These are phyloP conservation scores for Rubroshorea leprosula DNA, from an alignment of 345 rosid genomes.

Conservation along the genomic window DNA sequence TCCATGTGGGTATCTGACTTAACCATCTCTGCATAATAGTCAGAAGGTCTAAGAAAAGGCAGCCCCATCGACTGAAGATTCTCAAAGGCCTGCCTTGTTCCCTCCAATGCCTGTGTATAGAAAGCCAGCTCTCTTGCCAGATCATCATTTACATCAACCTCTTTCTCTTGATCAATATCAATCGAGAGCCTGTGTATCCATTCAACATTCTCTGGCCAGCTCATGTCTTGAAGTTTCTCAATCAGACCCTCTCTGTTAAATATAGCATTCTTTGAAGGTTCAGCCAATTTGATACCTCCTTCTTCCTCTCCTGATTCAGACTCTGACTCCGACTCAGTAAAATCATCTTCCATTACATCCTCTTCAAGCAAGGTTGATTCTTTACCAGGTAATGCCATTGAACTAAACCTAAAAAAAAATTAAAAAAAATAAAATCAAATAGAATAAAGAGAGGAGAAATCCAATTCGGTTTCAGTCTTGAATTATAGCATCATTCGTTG, in stretches of 20 bases:
- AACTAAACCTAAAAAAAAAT: not conserved
- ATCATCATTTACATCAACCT: constrained; percentile 87
- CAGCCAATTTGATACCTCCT: constrained; percentile 47
- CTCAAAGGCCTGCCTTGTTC: constrained; percentile 57
- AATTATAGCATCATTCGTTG: not conserved
- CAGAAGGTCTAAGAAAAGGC: constrained; percentile 73
- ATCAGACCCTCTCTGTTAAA: constrained; percentile 56
- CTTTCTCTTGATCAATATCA: constrained; percentile 56
- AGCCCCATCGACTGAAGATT: constrained; percentile 50
- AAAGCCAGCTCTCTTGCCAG: constrained; percentile 65
- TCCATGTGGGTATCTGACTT: constrained; percentile 75
- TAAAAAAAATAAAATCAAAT: no score
- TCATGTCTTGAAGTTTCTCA: constrained; percentile 75
- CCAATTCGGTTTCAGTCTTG: not conserved
- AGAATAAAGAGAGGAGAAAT: no score
- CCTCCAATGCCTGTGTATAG: constrained; percentile 76
- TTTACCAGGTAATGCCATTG: not conserved
- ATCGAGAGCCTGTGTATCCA: constrained; percentile 71
- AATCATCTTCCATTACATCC: constrained; percentile 22
- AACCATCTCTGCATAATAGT: constrained; percentile 89
- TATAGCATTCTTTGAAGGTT: constrained; percentile 56
- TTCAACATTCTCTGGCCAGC: constrained; percentile 62
- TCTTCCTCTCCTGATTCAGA: constrained; percentile 55
- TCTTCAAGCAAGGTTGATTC: not conserved
- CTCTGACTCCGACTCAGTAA: constrained; percentile 32